Evolutionary conservation across 371 early-diverging fungal genomes (phyloP).

Genomic region (Capniomyces stellatus): DNA sequence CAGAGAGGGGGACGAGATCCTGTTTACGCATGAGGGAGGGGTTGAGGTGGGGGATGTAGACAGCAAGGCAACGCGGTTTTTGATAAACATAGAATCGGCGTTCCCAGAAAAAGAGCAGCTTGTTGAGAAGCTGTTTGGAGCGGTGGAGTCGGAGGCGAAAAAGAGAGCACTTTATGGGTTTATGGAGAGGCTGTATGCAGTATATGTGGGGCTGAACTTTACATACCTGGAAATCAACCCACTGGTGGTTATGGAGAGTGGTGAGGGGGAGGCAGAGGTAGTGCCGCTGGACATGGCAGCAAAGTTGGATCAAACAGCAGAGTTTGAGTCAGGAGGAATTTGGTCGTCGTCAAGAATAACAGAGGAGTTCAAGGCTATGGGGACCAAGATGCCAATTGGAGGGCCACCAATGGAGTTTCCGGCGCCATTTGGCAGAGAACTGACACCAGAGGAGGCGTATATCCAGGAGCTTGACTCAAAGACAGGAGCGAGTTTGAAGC

Average conservation of each 20-base stretch:
- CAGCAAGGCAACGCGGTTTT: conserved; percentile 74
- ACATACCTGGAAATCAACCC: conserved; percentile 98
- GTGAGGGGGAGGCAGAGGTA: conserved; percentile 43
- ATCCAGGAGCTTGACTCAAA: conserved; percentile 93
- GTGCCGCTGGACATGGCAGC: conserved; percentile 91
- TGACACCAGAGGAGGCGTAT: conserved; percentile 91
- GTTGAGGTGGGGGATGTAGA: conserved; percentile 98
- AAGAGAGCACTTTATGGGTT: conserved; percentile 56
- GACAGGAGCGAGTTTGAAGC: conserved; percentile 93
- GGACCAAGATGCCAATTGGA: conserved; percentile 21
- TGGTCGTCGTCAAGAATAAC: conserved; percentile 63
- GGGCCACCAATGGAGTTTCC: conserved; percentile 94
- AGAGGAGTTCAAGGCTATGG: conserved; percentile 6
- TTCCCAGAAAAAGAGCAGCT: conserved; percentile 49
- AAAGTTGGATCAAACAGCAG: conserved; percentile 95
- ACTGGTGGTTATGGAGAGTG: conserved; percentile 70
- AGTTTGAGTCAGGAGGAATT: conserved; percentile 85
- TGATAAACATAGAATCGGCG: conserved; percentile 43
- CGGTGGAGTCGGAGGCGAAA: conserved; percentile 29
- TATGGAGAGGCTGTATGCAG: conserved; percentile 75
- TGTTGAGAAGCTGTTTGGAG: conserved; percentile 53
- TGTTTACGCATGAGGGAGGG: conserved; percentile 95
- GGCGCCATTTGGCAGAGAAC: conserved; percentile 92
- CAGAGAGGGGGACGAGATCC: conserved; percentile 86
- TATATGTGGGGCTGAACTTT: conserved; percentile 89